phyloP scores from a whole-genome alignment of 2,329 filamentous ascomycete species.

The Bipolaris cookei region DNA sequence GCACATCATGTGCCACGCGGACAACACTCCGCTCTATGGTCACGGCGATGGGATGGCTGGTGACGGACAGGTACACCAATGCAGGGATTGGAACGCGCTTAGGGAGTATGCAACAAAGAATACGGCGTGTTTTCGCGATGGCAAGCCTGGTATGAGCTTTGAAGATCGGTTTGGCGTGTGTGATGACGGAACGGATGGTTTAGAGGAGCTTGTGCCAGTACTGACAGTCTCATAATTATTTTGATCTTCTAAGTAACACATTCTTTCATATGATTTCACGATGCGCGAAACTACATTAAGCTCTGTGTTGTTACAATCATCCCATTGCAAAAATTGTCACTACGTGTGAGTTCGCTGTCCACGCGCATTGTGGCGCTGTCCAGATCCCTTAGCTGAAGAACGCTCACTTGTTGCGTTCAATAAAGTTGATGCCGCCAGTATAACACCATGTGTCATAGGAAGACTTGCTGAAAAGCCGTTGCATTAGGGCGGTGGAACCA shows the following conservation, averaged over 20 bases:
- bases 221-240: not conserved
- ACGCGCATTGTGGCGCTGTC: not conserved
- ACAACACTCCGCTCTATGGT: constrained; percentile 26
- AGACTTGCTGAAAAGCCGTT: not conserved
- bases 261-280: not conserved
- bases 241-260: not conserved
- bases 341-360: not conserved
- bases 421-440: not conserved
- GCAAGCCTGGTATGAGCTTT: constrained; percentile 9
- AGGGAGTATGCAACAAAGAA: constrained; percentile 27
- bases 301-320: not conserved
- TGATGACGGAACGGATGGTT: constrained; percentile 14
- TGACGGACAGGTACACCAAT: constrained; percentile 23
- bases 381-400: not conserved
- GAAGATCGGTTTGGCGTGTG: constrained; percentile 11
- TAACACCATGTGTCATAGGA: not conserved
- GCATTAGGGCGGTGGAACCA: not conserved
- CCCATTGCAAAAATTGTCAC: not conserved
- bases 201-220: constrained; percentile 2
- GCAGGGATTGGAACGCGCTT: constrained; percentile 22
- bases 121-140: constrained; percentile 37
- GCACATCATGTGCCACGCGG: constrained; percentile 28
- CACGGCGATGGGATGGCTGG: constrained; percentile 22
- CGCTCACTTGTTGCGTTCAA: not conserved
- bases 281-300: not conserved